phyloP scores from a whole-genome alignment of 768 basidiomycete genomes.

The Xerocomellus intermedius region DNA sequence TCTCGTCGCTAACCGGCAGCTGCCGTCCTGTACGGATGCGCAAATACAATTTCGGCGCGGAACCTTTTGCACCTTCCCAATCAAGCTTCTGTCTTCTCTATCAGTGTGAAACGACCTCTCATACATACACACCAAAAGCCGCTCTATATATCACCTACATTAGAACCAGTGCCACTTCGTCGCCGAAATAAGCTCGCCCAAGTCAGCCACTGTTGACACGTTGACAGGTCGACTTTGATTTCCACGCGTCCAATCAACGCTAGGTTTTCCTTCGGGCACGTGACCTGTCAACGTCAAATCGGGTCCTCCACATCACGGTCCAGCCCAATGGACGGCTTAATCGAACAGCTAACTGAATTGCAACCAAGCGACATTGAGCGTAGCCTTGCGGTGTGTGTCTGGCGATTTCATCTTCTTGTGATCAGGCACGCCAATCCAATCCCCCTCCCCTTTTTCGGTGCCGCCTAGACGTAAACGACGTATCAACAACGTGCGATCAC shows the following conservation, averaged over 20 bases:
- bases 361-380: conserved; percentile 15
- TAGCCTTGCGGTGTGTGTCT: conserved; percentile 16
- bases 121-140: conserved; percentile 7
- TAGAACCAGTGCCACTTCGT: neutral
- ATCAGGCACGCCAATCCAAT: conserved; percentile 30
- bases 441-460: conserved; percentile 32
- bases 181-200: neutral
- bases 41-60: conserved; percentile 34
- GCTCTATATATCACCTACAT: conserved; percentile 13
- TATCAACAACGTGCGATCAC: conserved; percentile 30
- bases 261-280: conserved; percentile 25
- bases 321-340: neutral
- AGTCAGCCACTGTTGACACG: neutral
- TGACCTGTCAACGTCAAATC: conserved; percentile 16
- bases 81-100: conserved; percentile 8
- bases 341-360: conserved; percentile 10
- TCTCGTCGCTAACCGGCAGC: conserved; percentile 29
- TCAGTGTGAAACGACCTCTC: conserved; percentile 23
- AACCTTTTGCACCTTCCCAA: conserved; percentile 20
- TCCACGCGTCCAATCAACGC: conserved; percentile 11
- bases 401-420: conserved; percentile 19
- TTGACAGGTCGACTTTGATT: neutral
- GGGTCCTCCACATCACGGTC: conserved; percentile 6
- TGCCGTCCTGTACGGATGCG: conserved; percentile 28
- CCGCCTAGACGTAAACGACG: conserved; percentile 30